Base-by-base conservation (phyloP, 106 monocot species). In the Narthecium ossifragum region DNA sequence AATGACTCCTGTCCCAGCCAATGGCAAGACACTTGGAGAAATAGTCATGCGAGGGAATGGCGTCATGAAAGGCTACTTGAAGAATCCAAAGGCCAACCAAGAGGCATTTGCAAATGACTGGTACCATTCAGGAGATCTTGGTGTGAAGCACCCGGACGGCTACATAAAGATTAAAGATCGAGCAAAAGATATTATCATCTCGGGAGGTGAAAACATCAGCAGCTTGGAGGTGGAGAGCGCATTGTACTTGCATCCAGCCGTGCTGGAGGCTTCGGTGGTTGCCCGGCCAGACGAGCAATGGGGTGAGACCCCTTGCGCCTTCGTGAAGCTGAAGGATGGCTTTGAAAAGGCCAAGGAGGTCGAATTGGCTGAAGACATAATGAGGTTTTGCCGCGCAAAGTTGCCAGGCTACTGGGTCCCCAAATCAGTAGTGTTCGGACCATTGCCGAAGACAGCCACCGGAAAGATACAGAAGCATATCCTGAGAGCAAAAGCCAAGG, bases 51-150 rank as follows among this genome's bases (percentile, higher is more conserved):
- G 82, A 15, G 87, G 82, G n/a, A 87, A 82, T 33, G 13, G 43
- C 0, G 79, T 87, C 47, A 87, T 87, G 87, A 87, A 87, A 59
- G 87, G 87, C 12, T 87, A 87, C 61, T 55, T 87, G 6, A 87
- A 72, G 20, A 87, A 87, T 34, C 86, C 82, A 0, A 72, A 72
- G 28, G 86, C 86, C 0, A 86, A 86, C 30, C 22, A 55, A 25
- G 43, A 58, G 56, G 82, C 86, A 14, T 86, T 86, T 36, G 71
- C 56, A 0, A 64, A 78, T 22, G 85, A 81, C 8, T 86, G 85
- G 85, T 86, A 69, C 60, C 85, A 86, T 49, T 71, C 85, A 4
- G 85, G 85, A 0, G 85, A 86, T 69, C 33, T 86, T 5, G 85
- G 85, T 4, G 80, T 86, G 34, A 78, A 74, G 71, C 81, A 86